phyloP scores from a whole-genome alignment of 2,329 filamentous ascomycete genomes.

The Corniculantispora saksenae region DNA sequence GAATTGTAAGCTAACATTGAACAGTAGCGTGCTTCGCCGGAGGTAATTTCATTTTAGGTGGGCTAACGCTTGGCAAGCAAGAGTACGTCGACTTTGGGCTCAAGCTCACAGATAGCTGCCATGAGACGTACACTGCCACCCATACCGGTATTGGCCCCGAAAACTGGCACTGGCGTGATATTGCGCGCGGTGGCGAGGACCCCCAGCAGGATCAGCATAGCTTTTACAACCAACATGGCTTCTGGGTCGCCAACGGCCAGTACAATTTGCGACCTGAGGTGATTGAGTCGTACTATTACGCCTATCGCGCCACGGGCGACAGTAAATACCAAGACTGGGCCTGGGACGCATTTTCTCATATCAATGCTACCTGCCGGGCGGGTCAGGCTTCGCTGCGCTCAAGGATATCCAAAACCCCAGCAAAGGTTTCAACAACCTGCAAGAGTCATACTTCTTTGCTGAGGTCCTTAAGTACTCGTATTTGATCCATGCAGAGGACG shows the following conservation, averaged over 20 bases:
- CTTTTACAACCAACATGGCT: constrained; percentile 67
- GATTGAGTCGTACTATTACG: constrained; percentile 80
- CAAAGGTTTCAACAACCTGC: constrained; percentile 67
- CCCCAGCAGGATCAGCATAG: constrained; percentile 45
- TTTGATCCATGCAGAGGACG: constrained; percentile 63
- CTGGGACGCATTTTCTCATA: constrained; percentile 71
- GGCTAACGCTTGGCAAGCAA: constrained; percentile 62
- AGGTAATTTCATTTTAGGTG: constrained; percentile 78
- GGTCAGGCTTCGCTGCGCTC: constrained; percentile 67
- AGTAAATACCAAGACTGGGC: constrained; percentile 76
- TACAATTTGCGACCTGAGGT: constrained; percentile 76
- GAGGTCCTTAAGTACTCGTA: constrained; percentile 81
- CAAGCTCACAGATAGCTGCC: constrained; percentile 66
- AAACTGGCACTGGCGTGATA: constrained; percentile 58
- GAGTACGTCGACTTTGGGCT: constrained; percentile 72
- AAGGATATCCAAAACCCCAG: constrained; percentile 64
- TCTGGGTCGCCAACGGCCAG: constrained; percentile 59
- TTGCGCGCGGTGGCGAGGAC: constrained; percentile 27
- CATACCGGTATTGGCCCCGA: constrained; percentile 74
- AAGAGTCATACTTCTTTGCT: constrained; percentile 82
- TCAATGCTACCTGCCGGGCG: constrained; percentile 63
- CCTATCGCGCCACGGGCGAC: constrained; percentile 72
- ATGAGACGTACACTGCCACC: constrained; percentile 67
- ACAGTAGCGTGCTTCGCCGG: constrained; percentile 75
- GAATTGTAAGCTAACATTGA: constrained; percentile 25